Base-by-base conservation (phyloP, 495 filamentous ascomycete species). In the Niebla homalea region DNA sequence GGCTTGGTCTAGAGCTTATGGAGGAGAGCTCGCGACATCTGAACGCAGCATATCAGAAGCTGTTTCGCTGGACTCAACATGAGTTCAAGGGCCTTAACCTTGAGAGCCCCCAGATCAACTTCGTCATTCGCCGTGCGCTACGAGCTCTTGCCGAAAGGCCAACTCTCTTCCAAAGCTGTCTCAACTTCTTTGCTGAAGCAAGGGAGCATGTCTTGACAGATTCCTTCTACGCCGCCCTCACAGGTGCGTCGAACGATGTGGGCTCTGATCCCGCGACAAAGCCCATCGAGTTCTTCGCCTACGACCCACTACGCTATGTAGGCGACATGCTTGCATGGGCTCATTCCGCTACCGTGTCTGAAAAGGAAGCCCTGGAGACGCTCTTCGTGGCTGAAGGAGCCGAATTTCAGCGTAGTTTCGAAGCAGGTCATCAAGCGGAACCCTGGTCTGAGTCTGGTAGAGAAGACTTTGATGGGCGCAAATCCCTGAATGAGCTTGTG, bases 311-410 rank as follows among this genome's bases (percentile, higher is more conserved):
- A 14, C 75, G 92, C 32, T 99, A 97, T 60, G 81, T 94, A 18
- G 89, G 92, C 19, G 92, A 99, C 61, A 97, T 99, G 90, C 76
- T 97, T 15, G 92, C 92, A 5, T 99, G 92, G 92, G 79, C 81
- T 2, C 92, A 99, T 61, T 96, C 93, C 1, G 83, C 89, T 5
- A 79, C 90, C 0, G 92, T 97, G 0, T 89, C 89, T 18, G 92
- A 99, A 64, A 76, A 86, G 39, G 92, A 99, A 64, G 87, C 90
- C 2, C 71, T 99, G 16, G 92, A 96, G 60, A 80, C 84, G 4
- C 68, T 99, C 4, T 97, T 97, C 61, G 82, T 95, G 32, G 80
- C 83, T 2, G 89, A 94, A 48, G 89, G 87, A n/a, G 85, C 92
- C 50, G 87, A 94, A 55, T 84, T 94, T 53, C 85, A 83, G 35